phyloP scores from a whole-genome alignment of 169 alveolate species.

The Plasmodium inui region DNA sequence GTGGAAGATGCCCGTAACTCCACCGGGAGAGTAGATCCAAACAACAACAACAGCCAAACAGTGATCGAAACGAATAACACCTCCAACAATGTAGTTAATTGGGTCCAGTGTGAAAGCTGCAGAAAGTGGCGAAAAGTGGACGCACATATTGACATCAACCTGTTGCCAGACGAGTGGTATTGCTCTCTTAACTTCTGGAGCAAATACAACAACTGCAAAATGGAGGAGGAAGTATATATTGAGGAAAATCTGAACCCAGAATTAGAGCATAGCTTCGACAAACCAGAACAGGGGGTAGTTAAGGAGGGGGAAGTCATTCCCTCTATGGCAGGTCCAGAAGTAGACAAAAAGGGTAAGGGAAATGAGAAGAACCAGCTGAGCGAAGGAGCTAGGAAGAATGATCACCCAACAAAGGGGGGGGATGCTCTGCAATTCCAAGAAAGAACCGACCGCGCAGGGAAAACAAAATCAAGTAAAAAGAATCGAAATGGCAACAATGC shows the following conservation, averaged over 20 bases:
- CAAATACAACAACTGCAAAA: conserved; percentile 33
- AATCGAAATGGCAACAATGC: neutral
- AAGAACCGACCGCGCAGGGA: neutral
- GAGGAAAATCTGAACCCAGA: conserved; percentile 20
- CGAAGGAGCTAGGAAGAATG: neutral
- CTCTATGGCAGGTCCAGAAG: neutral
- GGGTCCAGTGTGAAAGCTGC: conserved; percentile 87
- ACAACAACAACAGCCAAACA: neutral
- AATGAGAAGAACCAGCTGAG: neutral
- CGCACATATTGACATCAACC: conserved; percentile 75
- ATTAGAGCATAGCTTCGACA: neutral
- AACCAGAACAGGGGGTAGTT: neutral
- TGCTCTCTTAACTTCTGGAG: conserved; percentile 83
- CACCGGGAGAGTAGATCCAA: neutral
- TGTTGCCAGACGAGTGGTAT: conserved; percentile 85
- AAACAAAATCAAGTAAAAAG: neutral
- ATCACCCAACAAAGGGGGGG: neutral
- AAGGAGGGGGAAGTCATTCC: neutral
- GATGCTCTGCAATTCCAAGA: neutral
- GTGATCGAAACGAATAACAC: neutral
- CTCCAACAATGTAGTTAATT: conserved; percentile 75
- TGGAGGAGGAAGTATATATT: conserved; percentile 53
- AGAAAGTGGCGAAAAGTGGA: conserved; percentile 85
- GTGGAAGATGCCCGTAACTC: neutral
- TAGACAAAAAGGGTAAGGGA: neutral